Evolutionary conservation across 805 yeast genomes (phyloP).

Genomic region (Zygotorulaspora danielsina): DNA sequence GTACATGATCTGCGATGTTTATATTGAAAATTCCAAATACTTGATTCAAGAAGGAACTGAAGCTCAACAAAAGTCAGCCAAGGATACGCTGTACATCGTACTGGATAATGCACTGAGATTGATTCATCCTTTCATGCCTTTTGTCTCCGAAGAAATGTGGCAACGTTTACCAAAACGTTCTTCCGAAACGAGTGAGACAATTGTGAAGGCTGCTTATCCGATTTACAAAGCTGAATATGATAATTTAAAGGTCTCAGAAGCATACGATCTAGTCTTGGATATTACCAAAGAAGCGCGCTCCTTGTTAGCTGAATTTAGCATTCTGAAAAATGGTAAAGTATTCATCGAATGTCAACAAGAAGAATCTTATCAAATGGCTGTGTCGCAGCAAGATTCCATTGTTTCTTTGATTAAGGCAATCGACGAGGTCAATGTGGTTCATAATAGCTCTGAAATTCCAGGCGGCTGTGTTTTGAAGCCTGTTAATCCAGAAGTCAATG

Average conservation of each 20-base stretch:
- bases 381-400: conserved; percentile 77
- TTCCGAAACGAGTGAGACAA: conserved; percentile 62
- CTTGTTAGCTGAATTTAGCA: conserved; percentile 81
- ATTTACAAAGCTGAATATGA: conserved; percentile 54
- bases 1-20: conserved; percentile 94
- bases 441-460: conserved; percentile 56
- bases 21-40: conserved; percentile 94
- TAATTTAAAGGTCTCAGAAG: conserved; percentile 60
- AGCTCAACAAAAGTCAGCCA: conserved; percentile 81
- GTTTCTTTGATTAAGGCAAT: conserved; percentile 90
- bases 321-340: conserved; percentile 82
- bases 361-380: conserved; percentile 48
- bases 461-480: conserved; percentile 86
- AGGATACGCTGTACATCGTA: conserved; percentile 89
- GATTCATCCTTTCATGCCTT: conserved; percentile 99
- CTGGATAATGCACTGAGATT: conserved; percentile 85
- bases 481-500: conserved; percentile 75
- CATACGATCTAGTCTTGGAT: conserved; percentile 79
- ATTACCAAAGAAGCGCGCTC: conserved; percentile 91
- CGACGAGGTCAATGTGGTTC: conserved; percentile 63
- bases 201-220: conserved; percentile 80
- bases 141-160: conserved; percentile 96
- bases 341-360: conserved; percentile 64
- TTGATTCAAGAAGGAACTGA: conserved; percentile 88
- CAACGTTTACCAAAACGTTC: conserved; percentile 91